Conservation (phyloP, 176 grass and related monocot species). For the Carex cristatella region DNA sequence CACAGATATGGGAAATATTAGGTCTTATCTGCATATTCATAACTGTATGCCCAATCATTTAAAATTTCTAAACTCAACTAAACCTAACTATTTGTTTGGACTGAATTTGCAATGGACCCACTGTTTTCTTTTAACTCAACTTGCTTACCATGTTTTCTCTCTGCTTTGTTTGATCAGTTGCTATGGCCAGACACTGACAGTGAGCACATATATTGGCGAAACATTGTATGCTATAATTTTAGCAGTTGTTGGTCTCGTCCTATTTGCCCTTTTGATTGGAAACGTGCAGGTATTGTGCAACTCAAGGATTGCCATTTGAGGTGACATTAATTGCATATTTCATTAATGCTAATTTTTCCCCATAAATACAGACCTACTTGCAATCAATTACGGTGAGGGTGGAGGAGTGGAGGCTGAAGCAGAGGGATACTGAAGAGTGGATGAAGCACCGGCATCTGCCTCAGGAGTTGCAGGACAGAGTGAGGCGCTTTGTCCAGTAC, state of each 20-base stretch:
- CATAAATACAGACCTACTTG: slow-evolving; percentile 63
- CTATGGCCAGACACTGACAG: slow-evolving; percentile 78
- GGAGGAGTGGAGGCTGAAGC: slow-evolving; percentile 97
- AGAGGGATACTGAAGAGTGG: slow-evolving; percentile 96
- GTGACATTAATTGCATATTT: not conserved
- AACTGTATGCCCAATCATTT: not conserved
- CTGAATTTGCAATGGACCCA: not conserved
- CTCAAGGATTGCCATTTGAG: slow-evolving; percentile 5
- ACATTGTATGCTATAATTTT: slow-evolving; percentile 90
- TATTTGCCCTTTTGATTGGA: slow-evolving; percentile 98
- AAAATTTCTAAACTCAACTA: not conserved
- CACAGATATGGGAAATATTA: not conserved
- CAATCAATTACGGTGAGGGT: slow-evolving; percentile 89
- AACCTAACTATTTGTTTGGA: not conserved
- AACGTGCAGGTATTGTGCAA: slow-evolving; percentile 77
- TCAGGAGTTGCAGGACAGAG: slow-evolving; percentile 51
- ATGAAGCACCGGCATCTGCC: slow-evolving; percentile 95
- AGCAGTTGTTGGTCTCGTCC: slow-evolving; percentile 77
- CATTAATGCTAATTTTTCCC: not conserved
- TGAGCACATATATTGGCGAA: slow-evolving; percentile 93
- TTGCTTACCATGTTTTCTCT: not conserved
- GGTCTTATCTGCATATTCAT: not conserved
- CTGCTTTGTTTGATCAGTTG: slow-evolving; percentile 44
- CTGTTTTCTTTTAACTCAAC: not conserved
- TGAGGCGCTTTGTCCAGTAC: slow-evolving; percentile 81